Base-by-base conservation (phyloP, 2,329 filamentous ascomycete species). In the Tolypocladium pustulatum region DNA sequence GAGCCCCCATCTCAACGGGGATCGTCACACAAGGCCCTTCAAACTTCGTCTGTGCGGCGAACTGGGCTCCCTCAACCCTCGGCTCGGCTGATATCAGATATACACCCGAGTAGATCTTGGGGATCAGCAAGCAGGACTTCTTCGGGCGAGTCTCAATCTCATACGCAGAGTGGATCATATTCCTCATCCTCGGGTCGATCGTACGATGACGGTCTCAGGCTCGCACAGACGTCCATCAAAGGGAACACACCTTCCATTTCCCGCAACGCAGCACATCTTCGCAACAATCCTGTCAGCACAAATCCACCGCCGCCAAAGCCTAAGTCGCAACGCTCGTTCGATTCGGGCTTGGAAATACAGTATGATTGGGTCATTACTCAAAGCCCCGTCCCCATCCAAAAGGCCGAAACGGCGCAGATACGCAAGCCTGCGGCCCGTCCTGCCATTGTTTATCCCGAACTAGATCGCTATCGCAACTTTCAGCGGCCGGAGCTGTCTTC, bases 401-500 rank as follows among this genome's bases (percentile, higher is more conserved):
- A 72, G 12, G 71, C 74, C 10, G 77, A 78, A 43, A 68, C 68
- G n/a, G 61, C 74, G 27, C 78, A 81, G 46, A 64, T 74, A 38
- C 69, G 71, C 38, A 74, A 70, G 49, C 66, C 71, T 0, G 67
- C 66, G 30, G 66, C 70, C 8, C 77, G 76, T 27, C 70, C 76
- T 8, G 74, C 78, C 43, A 76, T 75, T 15, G 77, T 82, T 58
- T 83, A 82, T 62, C 84, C 84, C 2, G 84, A 87, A 63, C 69
- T 87, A 22, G 84, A 87, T 67, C 78, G 84, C 37, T 87, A 87
- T 65, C 76, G 81, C 62, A 73, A 78, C 58, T 67, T 78, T 55
- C 71, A 75, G 56, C 72, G 73, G 6, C 74, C 73, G 0, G 66
- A 68, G 15, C 65, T 67, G n/a, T 66, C 69, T n/a, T 65, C 63